Evolutionary conservation across 352 stramenopile species (phyloP), one percentile per base, ranked within the genome.

Genomic region (Phytophthora vignae): DNA sequence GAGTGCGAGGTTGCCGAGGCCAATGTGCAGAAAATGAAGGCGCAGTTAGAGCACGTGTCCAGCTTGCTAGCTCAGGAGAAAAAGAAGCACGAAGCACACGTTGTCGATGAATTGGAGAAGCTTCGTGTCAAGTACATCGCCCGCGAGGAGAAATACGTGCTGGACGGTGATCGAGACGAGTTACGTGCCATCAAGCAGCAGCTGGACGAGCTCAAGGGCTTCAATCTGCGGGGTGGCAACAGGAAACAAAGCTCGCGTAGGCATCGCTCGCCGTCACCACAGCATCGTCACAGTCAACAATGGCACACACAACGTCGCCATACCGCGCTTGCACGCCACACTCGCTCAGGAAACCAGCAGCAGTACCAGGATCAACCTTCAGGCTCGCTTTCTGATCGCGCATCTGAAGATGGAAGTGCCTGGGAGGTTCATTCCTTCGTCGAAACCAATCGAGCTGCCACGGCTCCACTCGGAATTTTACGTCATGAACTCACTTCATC

Each of bases 171-270:
- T 49, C 84, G 89, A 59, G 84, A 94, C 46, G 89, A 96, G 57
- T 71, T 96, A 17, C 76, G 83, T 44, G 86, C 84, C 14, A 96
- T 96, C 66, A 96, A 95, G 67, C 83, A 90, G 55, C 89, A 96
- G 56, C 69, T 96, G 9, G 86, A 96, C 29, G 76, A 92, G 27
- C 69, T 96, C 6, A 86, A 87, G 14, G 75, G 87, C 12, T 63
- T 93, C 29, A 79, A 83, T 11, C 38, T 87, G 4, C 68, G 67
- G 3, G 19, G 40, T 40, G 22, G 25, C 9, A 21, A 38, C 3
- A 58, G n/a, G 33, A 64, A 54, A 10, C 63, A 29, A 46, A 27
- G 25, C n/a, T 66, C 27, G 4, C 14, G 17, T 52, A 67, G 44
- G 31, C 31, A 67, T 36, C 59, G 21, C 10, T 70, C 68, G 19